Evolutionary conservation across 2,329 filamentous ascomycete species (phyloP).

Genomic region (Cryphonectria nitschkei): DNA sequence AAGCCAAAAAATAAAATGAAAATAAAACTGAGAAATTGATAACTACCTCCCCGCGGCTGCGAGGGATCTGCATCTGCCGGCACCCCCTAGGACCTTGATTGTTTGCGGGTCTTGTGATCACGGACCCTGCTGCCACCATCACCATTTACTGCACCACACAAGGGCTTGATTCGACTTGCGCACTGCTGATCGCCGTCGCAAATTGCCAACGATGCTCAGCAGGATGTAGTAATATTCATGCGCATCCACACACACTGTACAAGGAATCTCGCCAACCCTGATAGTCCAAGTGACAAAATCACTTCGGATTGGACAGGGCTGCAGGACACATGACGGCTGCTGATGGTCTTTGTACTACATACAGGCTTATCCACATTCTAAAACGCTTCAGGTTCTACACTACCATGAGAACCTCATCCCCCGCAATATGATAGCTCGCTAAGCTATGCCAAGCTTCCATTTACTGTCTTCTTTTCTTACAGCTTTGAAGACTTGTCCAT

Average conservation of each 20-base stretch:
- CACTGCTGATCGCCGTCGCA: neutral
- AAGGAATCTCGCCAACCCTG: neutral
- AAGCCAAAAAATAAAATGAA: neutral
- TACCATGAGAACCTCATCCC: neutral
- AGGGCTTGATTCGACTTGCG: neutral
- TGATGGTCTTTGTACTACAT: neutral
- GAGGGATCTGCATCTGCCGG: neutral
- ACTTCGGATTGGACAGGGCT: neutral
- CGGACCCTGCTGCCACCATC: neutral
- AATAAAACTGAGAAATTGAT: neutral
- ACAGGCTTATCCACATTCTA: neutral
- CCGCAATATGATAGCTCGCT: neutral
- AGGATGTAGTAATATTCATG: neutral
- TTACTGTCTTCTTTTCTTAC: constrained; percentile 8
- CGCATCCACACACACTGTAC: neutral
- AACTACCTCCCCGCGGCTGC: neutral
- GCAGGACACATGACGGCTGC: neutral
- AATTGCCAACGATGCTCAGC: neutral
- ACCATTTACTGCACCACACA: no score
- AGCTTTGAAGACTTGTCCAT: constrained; percentile 35
- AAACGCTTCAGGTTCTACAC: neutral
- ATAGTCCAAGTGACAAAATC: neutral
- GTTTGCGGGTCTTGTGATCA: neutral
- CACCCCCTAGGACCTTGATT: neutral
- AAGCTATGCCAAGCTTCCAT: neutral